Evolutionary conservation across 495 filamentous ascomycete genomes (phyloP).

Genomic region (Penicillium maclennaniae): DNA sequence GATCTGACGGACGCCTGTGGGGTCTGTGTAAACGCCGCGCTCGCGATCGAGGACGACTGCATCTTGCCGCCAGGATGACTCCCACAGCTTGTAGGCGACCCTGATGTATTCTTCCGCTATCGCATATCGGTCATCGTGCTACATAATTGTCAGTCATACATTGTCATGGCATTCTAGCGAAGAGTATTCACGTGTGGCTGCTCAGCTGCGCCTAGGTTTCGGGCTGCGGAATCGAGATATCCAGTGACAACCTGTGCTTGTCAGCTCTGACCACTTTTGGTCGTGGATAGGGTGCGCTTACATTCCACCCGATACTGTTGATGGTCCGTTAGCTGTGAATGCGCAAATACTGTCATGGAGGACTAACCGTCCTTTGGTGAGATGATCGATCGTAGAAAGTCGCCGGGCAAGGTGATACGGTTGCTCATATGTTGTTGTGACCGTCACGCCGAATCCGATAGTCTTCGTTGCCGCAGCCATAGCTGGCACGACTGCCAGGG

Average conservation of each 20-base stretch:
- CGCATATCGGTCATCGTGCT: conserved; percentile 67
- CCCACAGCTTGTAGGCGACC: conserved; percentile 66
- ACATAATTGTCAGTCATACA: conserved; percentile 1
- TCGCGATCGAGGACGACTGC: conserved; percentile 56
- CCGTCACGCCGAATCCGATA: conserved; percentile 67
- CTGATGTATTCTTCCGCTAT: conserved; percentile 65
- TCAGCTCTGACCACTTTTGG: background rate
- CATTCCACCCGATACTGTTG: conserved; percentile 56
- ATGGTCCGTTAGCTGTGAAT: background rate
- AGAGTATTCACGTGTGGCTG: conserved; percentile 40
- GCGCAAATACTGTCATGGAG: background rate
- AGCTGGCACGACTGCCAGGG: conserved; percentile 39
- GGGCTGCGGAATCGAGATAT: conserved; percentile 63
- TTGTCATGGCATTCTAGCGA: background rate
- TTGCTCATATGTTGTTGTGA: conserved; percentile 66
- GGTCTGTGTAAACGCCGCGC: conserved; percentile 56
- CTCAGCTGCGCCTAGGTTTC: conserved; percentile 53
- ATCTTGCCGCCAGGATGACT: conserved; percentile 66
- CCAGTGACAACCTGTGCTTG: conserved; percentile 54
- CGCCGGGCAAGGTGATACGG: conserved; percentile 65
- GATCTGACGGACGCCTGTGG: conserved; percentile 56
- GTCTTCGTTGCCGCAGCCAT: conserved; percentile 55
- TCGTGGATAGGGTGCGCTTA: conserved; percentile 9
- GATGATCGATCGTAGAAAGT: conserved; percentile 63
- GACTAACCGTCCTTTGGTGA: conserved; percentile 57